Evolutionary conservation across 2,329 filamentous ascomycete genomes (phyloP), one percentile per base, ranked within the genome.

Genomic region (Hortaea werneckii): DNA sequence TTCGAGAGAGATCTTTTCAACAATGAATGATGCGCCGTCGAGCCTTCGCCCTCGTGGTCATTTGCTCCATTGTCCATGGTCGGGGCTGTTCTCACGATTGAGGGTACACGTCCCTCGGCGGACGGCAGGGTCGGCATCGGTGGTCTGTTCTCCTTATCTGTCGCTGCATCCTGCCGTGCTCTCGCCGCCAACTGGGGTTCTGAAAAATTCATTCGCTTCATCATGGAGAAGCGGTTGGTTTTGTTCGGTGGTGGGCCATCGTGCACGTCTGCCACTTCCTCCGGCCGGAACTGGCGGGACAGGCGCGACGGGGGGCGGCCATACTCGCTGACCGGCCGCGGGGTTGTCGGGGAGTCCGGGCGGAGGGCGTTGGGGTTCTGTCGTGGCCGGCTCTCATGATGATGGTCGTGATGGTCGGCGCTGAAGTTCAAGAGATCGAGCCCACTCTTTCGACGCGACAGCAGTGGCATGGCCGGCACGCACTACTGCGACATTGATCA

Each of bases 61-160:
- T 13, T 20, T 42, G 13, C 37, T 29, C 8, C 13, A 34, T 6
- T 45, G 40, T 69, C 67, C 42, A 81, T 77, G 6, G 88, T 92
- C 7, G 92, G 89, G 11, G 89, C 86, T 8, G 90, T 96, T 42
- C 85, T 95, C 64, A 96, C 92, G 62, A 96, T 96, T 13, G 74
- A 74, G 11, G 80, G 80, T 35, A 77, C 62, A 26, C 13, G 10
- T 20, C 10, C 13, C 63, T 56, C 41, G n/a, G 37, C 52, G 10
- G 47, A 42, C 27, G 63, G 64, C 48, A 71, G 54, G 6, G 60
- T 48, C 30, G 69, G 69, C 42, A 73, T 59, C 6, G 69, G 68
- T 50, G 69, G 69, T 32, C 60, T 60, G 77, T 72, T 56, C n/a
- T 35, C 32, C n/a, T n/a, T 9, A 73, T 80, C 58, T 74, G 72